phyloP scores from a whole-genome alignment of 305 asterid species.

The Fraxinus baroniana region DNA sequence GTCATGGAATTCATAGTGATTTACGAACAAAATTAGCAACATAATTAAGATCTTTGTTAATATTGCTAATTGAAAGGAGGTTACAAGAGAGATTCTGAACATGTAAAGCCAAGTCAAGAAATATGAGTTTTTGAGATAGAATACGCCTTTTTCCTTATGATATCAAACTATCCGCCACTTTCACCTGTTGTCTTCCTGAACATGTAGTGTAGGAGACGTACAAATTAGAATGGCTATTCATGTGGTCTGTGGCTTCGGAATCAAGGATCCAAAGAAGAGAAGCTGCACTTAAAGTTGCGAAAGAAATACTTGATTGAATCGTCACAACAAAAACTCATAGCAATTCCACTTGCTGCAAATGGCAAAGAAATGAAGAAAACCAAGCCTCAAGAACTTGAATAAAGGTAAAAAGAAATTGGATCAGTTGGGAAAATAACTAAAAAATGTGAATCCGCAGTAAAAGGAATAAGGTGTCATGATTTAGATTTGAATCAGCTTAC shows the following conservation, averaged over 20 bases:
- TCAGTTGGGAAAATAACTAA: too few relatives aligned
- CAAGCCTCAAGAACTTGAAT: background rate
- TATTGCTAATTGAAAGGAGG: background rate
- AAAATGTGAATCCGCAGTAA: too few relatives aligned
- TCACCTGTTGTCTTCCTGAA: background rate
- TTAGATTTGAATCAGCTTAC: too few relatives aligned
- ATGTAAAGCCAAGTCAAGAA: background rate
- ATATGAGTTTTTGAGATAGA: background rate
- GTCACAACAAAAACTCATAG: background rate
- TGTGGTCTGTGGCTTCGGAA: background rate
- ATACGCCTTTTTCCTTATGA: background rate
- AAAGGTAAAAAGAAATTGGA: too few relatives aligned
- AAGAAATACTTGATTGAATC: background rate
- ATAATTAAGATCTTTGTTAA: too few relatives aligned
- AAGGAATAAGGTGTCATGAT: too few relatives aligned
- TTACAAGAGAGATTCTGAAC: background rate
- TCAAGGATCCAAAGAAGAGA: background rate
- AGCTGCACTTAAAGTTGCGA: background rate
- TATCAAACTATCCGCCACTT: background rate
- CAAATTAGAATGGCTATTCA: background rate
- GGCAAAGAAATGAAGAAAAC: background rate
- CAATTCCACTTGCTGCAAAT: background rate
- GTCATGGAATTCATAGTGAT: background rate
- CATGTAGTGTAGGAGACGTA: background rate
- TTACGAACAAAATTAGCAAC: too few relatives aligned